phyloP scores from a whole-genome alignment of 2,329 filamentous ascomycete genomes.

The Ophiostoma ips region DNA sequence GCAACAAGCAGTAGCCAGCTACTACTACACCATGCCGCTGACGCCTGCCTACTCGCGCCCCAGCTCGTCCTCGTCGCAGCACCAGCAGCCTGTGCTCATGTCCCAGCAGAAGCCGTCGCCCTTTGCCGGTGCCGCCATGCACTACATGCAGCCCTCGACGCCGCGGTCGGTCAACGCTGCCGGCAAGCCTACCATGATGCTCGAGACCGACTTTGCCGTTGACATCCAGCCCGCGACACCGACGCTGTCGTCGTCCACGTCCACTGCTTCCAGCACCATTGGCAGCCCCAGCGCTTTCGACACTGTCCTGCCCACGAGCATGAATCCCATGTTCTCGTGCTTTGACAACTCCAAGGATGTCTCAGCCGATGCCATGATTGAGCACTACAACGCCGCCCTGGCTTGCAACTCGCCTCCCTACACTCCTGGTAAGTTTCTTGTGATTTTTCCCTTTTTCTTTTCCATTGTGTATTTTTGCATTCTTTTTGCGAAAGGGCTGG shows the following conservation, averaged over 20 bases:
- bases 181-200: conserved; percentile 64
- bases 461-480: no score
- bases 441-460: not conserved
- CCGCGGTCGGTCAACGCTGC: conserved; percentile 59
- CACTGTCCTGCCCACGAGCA: conserved; percentile 58
- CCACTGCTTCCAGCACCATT: conserved; percentile 67
- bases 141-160: conserved; percentile 24
- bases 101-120: conserved; percentile 20
- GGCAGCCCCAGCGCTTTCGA: conserved; percentile 75
- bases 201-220: conserved; percentile 63
- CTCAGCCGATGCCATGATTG: conserved; percentile 2
- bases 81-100: conserved; percentile 26
- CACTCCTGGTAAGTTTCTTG: conserved; percentile 82
- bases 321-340: conserved; percentile 65
- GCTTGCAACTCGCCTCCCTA: conserved; percentile 54
- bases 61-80: conserved; percentile 45
- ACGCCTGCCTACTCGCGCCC: conserved; percentile 53
- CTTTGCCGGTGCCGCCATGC: conserved; percentile 29
- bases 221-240: conserved; percentile 67
- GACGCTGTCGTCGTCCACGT: conserved; percentile 61
- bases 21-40: conserved; percentile 30
- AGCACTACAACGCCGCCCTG: conserved; percentile 2
- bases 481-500: no score
- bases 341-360: conserved; percentile 53
- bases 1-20: conserved; percentile 1